Percentiles rank a stretch among this genome's conserved stretches.
These are phyloP conservation scores for Emergomyces orientalis DNA, from an alignment of 2,329 filamentous ascomycete species.

Conservation along the genomic window DNA sequence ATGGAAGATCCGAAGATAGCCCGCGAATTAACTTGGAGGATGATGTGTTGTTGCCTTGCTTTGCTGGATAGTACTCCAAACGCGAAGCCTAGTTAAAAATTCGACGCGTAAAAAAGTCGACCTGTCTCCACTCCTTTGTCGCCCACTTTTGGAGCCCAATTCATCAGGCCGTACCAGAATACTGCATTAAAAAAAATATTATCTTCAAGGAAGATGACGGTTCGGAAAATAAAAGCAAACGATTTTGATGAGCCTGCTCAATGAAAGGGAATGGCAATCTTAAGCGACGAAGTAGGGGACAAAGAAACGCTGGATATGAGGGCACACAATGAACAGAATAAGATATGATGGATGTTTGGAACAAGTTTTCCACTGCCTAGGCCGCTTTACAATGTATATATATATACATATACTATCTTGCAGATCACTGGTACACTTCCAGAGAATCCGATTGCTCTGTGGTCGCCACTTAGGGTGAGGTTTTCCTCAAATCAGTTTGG, in stretches of 20 bases:
- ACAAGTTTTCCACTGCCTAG: not conserved
- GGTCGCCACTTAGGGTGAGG: not conserved
- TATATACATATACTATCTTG: not conserved
- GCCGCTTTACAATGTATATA: conserved; percentile 3
- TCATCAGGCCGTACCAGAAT: not conserved
- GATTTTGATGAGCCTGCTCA: not conserved
- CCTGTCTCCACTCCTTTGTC: conserved; percentile 2
- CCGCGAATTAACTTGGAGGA: not conserved
- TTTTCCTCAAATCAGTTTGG: not conserved
- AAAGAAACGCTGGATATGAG: not conserved
- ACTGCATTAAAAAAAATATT: not conserved
- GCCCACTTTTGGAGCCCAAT: not conserved
- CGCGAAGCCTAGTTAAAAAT: not conserved
- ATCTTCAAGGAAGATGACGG: not conserved
- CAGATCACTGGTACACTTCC: not conserved
- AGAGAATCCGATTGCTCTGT: not conserved
- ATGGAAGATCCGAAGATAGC: not conserved
- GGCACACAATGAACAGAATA: not conserved
- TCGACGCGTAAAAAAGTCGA: conserved; percentile 3
- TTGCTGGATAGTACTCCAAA: conserved; percentile 1
- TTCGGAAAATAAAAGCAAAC: not conserved
- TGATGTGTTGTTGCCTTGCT: not conserved
- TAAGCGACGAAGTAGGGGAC: not conserved
- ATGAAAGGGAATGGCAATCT: not conserved
- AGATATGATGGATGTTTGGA: not conserved